Conservation (phyloP, 1,139 yeast genomes). For the Pneumocystis oryctolagi region DNA sequence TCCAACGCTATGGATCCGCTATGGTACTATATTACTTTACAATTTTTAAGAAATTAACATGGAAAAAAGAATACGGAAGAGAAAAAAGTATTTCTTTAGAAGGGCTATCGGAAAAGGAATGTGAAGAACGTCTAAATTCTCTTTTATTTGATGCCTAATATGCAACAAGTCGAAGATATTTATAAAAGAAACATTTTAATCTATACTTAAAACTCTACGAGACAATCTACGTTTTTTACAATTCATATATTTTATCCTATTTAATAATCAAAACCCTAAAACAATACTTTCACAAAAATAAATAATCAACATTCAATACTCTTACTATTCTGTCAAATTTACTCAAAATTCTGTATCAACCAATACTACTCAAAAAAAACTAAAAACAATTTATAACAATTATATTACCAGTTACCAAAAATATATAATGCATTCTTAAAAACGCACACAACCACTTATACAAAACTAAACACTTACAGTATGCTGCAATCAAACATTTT, state of each 20-base stretch:
- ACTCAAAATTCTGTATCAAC: background rate
- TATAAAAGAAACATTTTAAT: background rate
- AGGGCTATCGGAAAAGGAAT: background rate
- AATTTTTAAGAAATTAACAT: background rate
- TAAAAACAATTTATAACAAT: background rate
- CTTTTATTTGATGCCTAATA: background rate
- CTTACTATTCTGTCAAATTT: background rate
- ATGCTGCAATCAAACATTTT: background rate
- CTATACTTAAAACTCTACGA: no score
- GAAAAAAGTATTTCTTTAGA: background rate
- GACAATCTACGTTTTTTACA: no score
- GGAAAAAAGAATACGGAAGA: background rate
- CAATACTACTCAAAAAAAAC: background rate
- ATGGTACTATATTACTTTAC: slow-evolving; percentile 21
- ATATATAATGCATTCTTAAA: background rate
- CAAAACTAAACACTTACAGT: background rate
- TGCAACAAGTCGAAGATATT: background rate
- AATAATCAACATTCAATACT: no score
- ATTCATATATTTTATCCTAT: background rate
- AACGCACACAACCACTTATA: background rate
- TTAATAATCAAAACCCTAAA: no score
- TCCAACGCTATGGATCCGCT: slow-evolving; percentile 61
- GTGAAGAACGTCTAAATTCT: background rate
- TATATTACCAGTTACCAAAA: background rate
- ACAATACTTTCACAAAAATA: no score